Evolutionary conservation across 2,329 filamentous ascomycete species (phyloP).

Genomic region (Pseudogymnoascus sp.): DNA sequence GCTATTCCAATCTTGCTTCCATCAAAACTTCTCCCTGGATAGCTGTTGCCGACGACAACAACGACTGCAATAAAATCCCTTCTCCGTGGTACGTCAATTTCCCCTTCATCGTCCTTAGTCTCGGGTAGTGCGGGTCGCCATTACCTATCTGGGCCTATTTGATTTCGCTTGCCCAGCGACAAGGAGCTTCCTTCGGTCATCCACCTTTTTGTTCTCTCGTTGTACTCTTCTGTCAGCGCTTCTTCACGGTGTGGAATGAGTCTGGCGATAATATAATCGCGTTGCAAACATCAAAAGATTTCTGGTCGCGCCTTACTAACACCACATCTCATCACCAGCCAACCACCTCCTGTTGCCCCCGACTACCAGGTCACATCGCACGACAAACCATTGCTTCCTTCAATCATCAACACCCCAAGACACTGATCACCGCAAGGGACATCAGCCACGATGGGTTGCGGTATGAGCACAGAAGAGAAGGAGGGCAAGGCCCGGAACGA

Average conservation of each 20-base stretch:
- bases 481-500: slow-evolving; percentile 99
- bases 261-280: neutral
- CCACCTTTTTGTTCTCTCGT: neutral
- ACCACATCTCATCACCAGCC: neutral
- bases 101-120: neutral
- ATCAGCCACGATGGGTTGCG: slow-evolving; percentile 85
- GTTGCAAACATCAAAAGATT: neutral
- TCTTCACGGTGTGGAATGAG: neutral
- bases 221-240: neutral
- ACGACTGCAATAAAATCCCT: neutral
- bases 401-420: neutral
- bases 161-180: neutral
- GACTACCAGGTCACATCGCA: neutral
- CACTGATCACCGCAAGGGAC: neutral
- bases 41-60: neutral
- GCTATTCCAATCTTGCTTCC: neutral
- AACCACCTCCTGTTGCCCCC: neutral
- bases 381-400: neutral
- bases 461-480: slow-evolving; percentile 99
- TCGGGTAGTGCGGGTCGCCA: neutral
- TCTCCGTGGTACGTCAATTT: slow-evolving; percentile 1
- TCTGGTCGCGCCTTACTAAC: neutral
- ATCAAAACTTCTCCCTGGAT: neutral
- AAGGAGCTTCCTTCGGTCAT: neutral
- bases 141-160: neutral